phyloP scores from a whole-genome alignment of 2,329 filamentous ascomycete genomes.

The Aspergillus melleus region DNA sequence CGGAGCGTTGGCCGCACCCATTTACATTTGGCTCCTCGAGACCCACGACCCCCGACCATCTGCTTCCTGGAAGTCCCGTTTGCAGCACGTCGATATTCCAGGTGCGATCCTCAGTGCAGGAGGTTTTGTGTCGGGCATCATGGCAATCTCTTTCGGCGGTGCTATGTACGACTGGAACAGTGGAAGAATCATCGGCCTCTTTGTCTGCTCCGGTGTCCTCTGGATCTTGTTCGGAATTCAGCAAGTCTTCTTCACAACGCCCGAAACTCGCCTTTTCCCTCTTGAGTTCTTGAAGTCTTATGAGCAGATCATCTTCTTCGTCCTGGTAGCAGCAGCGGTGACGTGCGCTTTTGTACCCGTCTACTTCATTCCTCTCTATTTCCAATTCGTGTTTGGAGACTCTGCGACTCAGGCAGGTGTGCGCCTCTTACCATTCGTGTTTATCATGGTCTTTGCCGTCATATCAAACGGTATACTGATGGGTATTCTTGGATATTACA shows the following conservation, averaged over 20 bases:
- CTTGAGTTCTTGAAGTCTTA: conserved; percentile 43
- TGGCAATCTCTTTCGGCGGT: conserved; percentile 56
- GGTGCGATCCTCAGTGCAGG: conserved; percentile 45
- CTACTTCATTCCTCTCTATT: conserved; percentile 57
- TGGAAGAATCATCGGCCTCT: conserved; percentile 27
- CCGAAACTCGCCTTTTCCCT: conserved; percentile 50
- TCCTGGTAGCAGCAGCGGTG: conserved; percentile 38
- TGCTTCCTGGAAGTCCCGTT: background rate
- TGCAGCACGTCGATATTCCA: background rate
- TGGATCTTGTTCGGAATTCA: conserved; percentile 48
- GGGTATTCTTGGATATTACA: conserved; percentile 20
- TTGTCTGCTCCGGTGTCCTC: conserved; percentile 47
- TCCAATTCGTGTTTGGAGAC: conserved; percentile 52
- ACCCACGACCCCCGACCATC: conserved; percentile 25
- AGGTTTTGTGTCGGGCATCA: conserved; percentile 47
- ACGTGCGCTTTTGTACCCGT: conserved; percentile 39
- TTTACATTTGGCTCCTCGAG: background rate
- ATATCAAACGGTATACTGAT: conserved; percentile 26
- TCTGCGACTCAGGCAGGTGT: conserved; percentile 29
- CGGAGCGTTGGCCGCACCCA: conserved; percentile 37
- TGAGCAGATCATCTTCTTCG: conserved; percentile 45
- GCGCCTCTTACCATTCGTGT: conserved; percentile 31
- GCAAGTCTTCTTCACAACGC: conserved; percentile 44
- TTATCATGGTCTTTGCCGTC: conserved; percentile 19
- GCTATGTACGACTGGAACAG: conserved; percentile 49